These are phyloP conservation scores for Aspergillus sp. DNA, from an alignment of 2,329 filamentous ascomycete species.

Conservation along the genomic window DNA sequence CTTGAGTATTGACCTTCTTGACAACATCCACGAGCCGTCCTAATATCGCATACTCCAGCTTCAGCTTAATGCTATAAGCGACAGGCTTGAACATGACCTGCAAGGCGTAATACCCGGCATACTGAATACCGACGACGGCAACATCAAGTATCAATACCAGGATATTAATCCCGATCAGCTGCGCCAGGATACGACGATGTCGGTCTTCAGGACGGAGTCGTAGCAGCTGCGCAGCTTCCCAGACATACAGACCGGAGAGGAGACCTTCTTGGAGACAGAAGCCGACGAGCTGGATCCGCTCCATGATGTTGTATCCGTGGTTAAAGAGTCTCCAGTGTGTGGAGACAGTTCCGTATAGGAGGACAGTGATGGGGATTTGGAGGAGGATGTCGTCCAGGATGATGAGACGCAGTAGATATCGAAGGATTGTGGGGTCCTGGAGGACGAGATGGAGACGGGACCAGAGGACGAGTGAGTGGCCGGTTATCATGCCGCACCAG, in stretches of 20 bases:
- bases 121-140: constrained; percentile 43
- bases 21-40: constrained; percentile 41
- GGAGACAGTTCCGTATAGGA: constrained; percentile 38
- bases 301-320: constrained; percentile 42
- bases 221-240: constrained; percentile 51
- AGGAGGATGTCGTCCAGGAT: constrained; percentile 41
- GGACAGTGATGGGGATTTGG: constrained; percentile 41
- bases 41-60: constrained; percentile 58
- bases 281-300: constrained; percentile 53
- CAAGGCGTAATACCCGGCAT: constrained; percentile 41
- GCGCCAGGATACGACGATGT: constrained; percentile 23
- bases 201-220: constrained; percentile 22
- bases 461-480: constrained; percentile 48
- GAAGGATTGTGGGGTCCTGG: constrained; percentile 33
- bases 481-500: constrained; percentile 46
- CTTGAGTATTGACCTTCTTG: background rate
- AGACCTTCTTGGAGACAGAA: constrained; percentile 56
- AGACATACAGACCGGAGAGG: constrained; percentile 53
- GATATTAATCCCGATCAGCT: constrained; percentile 56
- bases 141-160: constrained; percentile 51
- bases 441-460: constrained; percentile 47
- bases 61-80: constrained; percentile 45
- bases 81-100: constrained; percentile 46
- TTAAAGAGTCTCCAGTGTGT: constrained; percentile 2
- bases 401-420: constrained; percentile 42